A percentile compares a stretch with the other conserved stretches of the same genome.
Evolutionary conservation across 176 grass and related monocot species (phyloP).

Genomic region (Aegilops longissima): DNA sequence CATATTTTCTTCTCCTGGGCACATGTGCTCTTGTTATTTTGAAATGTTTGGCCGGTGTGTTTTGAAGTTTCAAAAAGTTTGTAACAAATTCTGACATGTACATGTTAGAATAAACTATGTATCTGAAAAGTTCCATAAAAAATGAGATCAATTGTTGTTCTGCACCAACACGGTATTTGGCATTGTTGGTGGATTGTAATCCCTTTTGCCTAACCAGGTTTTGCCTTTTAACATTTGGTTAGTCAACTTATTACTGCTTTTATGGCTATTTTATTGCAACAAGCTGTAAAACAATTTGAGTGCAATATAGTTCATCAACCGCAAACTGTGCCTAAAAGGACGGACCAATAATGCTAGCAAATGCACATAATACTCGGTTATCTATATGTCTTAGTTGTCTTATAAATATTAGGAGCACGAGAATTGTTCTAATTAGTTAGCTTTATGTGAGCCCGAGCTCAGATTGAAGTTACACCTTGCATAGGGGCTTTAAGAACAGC

Average conservation of each 20-base stretch:
- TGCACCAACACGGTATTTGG: neutral
- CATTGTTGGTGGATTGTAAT: neutral
- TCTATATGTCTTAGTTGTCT: neutral
- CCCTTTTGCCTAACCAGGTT: neutral
- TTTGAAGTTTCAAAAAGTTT: neutral
- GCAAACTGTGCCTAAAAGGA: neutral
- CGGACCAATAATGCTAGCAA: neutral
- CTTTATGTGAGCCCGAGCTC: neutral
- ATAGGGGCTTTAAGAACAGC: slow-evolving; percentile 10
- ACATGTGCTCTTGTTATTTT: neutral
- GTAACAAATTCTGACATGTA: neutral
- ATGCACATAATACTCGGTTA: neutral
- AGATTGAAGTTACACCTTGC: neutral
- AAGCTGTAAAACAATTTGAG: neutral
- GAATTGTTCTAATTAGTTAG: neutral
- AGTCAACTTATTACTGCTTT: neutral
- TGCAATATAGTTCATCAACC: neutral
- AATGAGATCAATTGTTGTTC: neutral
- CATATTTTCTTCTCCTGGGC: neutral
- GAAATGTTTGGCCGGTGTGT: neutral
- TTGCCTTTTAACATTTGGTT: neutral
- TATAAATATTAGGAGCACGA: neutral
- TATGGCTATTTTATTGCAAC: neutral
- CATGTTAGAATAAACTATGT: neutral
- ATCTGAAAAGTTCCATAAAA: neutral